Base-by-base conservation (phyloP, 805 yeast species). In the Wickerhamomyces bovis region DNA sequence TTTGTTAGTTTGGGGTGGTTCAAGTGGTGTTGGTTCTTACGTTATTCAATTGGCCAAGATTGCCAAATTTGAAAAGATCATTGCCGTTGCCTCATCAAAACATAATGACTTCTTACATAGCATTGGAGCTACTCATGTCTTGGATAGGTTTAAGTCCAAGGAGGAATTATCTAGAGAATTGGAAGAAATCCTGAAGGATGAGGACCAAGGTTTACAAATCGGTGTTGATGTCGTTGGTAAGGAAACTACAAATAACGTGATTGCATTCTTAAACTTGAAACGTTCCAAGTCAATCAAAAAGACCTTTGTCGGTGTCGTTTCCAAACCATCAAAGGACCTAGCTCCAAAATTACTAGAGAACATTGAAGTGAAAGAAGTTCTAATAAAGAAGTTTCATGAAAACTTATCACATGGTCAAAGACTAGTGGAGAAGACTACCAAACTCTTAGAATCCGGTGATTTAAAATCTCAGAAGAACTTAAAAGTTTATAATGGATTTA, bases 141-240 rank as follows among this genome's bases (percentile, higher is more conserved):
- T 73, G 13, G 71, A 72, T 48, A 58, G 76, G 43, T 62, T 62
- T 42, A 49, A 60, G 38, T 15, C 62, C 2, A 41, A 49, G 6
- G 64, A 59, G 2, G 60, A 56, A 23, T 44, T 66, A 13, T 23
- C 44, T 11, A 41, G 51, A 36, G 56, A 55, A 33, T 26, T 66
- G 11, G 13, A 39, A 7, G 55, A 50, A n/a, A 51, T 54, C 13
- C 52, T 61, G 2, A 62, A 63, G 8, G 55, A 57, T 11, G 53
- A 60, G 6, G 61, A 62, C 6, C 53, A 55, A 13, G 64, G 65
- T 10, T 45, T 70, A 5, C 58, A 61, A 21, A 65, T 57, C 50
- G 77, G 72, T n/a, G 64, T 72, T 38, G 76, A 73, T 53, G 70
- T 73, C 46, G 70, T 71, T 16, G 71, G 76, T 3, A 69, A 66